Evolutionary conservation across 2,329 filamentous ascomycete species (phyloP), one percentile per base, ranked within the genome.

Genomic region (Didymella glomerata): DNA sequence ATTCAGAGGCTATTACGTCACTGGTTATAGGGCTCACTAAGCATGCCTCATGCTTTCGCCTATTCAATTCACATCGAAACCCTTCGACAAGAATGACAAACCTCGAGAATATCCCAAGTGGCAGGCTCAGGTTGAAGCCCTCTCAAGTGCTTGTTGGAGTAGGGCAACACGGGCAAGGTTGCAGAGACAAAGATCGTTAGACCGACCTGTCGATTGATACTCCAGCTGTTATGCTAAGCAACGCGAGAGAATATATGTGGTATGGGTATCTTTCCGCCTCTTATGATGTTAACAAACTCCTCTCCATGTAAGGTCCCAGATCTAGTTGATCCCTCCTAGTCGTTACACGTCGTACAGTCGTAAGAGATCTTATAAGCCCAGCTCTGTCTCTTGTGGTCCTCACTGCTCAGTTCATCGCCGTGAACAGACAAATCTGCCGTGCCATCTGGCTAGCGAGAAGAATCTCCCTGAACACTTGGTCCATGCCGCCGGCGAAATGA

Each of bases 361-460:
- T 4, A 16, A 38, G 28, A 30, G 16, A 18, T 24, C 14, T 30
- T 28, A 9, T 4, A 27, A 54, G 50, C 20, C 40, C 56, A 44
- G 56, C 56, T 59, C 50, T 42, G 34, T 16, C 9, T 22, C 22
- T 20, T 30, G 27, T 30, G 27, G 27, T 20, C 16, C 5, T 25
- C n/a, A 28, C 10, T 44, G 38, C 16, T 66, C 45, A 71, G 14
- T 73, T 73, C 67, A 76, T 74, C 6, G 72, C 73, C n/a, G 73
- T 75, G 58, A 77, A 77, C 25, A 77, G 47, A 44, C 73, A 75
- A 11, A 75, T 71, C 44, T 76, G 74, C 51, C 74, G 63, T 24
- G 72, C 72, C 74, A 77, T 77, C 60, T 77, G 74, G 61, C 74
- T 77, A 8, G 74, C 74, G 14, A 77, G 68, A 44, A 77, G 53